Base-by-base conservation (phyloP, 1,284 basidiomycete genomes). In the Apiotrichum veenhuisii region DNA sequence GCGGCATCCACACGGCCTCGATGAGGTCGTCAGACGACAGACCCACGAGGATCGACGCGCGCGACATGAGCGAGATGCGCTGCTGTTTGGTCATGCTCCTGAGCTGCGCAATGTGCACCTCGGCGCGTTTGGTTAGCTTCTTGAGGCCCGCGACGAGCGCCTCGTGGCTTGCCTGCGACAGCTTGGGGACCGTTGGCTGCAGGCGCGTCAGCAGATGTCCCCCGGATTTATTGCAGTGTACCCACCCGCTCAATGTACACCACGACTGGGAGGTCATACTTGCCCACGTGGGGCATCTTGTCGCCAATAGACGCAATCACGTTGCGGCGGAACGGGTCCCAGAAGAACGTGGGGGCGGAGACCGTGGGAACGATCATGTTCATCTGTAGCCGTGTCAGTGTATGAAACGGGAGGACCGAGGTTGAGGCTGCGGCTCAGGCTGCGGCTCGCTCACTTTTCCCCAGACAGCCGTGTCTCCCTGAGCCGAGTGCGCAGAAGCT, bases 61-160 rank as follows among this genome's bases (percentile, higher is more conserved):
- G 65, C 4, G 67, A 57, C 36, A 73, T 56, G 18, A 77, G 49
- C 23, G 67, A 63, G 7, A 73, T 59, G 37, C 66, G 66, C 47
- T 73, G 65, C 17, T 58, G 54, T 30, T 56, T 54, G n/a, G 57
- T 64, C 71, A 77, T 72, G 20, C 58, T 49, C 22, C 56, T 54
- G 5, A 72, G 4, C 43, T 64, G 59, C 4, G 68, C 64, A 15
- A 73, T 65, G 58, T 77, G 75, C 18, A 77, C 64, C 53, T 75
- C 75, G 26, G 74, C 73, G 14, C 62, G 59, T 23, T 58, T 42
- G 0, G 70, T 72, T 22, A 77, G 55, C 1, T 55, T 49, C 54
- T 67, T 70, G 41, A 75, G 67, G 1, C 64, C 65, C 25, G 63
- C 52, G 41, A 75, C 54, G 46, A 77, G 57, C 0, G 58, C 58